A percentile compares a stretch with the other conserved stretches of the same genome.
Evolutionary conservation across 73 alveolate species (phyloP).

Genomic region (Blepharisma japonicum): DNA sequence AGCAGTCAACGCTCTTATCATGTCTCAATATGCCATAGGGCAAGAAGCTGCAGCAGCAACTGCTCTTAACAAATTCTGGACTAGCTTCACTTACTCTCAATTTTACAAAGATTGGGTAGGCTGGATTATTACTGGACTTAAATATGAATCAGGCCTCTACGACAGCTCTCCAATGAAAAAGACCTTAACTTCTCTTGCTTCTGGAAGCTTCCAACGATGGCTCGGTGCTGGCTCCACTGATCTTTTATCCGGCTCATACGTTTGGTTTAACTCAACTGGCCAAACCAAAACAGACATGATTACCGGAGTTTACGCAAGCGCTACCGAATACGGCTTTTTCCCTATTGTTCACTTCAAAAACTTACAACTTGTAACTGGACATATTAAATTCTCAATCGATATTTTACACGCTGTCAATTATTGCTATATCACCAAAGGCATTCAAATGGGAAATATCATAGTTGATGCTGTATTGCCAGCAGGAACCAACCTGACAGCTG

Average conservation of each 20-base stretch:
- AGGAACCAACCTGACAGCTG: not conserved
- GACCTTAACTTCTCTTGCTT: slow-evolving; percentile 13
- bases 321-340: slow-evolving; percentile 3
- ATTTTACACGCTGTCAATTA: not conserved
- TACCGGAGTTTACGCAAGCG: not conserved
- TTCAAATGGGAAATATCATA: not conserved
- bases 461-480: slow-evolving; percentile 15
- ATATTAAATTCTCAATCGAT: not conserved
- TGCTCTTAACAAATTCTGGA: slow-evolving; percentile 37
- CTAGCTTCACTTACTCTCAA: slow-evolving; percentile 10
- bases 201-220: not conserved
- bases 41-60: slow-evolving; percentile 17
- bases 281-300: not conserved
- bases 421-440: not conserved
- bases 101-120: slow-evolving; percentile 42
- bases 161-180: slow-evolving; percentile 40
- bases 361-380: not conserved
- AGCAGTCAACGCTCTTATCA: slow-evolving; percentile 43
- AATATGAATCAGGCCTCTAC: slow-evolving; percentile 46
- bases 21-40: slow-evolving; percentile 15
- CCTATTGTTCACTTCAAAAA: not conserved
- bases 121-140: slow-evolving; percentile 43
- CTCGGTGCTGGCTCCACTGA: slow-evolving; percentile 13
- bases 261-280: not conserved
- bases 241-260: not conserved